Conservation (phyloP, 2,329 filamentous ascomycete species). For the Venturia pyrina region DNA sequence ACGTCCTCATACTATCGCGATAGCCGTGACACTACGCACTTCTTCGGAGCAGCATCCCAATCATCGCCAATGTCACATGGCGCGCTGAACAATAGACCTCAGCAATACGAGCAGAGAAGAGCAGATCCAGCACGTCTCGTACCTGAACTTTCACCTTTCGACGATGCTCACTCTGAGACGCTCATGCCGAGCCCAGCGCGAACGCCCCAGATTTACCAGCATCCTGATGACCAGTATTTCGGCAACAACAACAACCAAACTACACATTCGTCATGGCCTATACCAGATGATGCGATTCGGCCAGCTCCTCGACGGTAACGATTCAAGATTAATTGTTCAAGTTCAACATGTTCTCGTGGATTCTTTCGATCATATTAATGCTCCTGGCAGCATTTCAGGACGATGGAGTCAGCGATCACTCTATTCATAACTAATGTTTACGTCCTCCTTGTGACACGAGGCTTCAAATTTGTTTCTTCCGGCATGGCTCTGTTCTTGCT, state of each 20-base stretch:
- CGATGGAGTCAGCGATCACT: not conserved
- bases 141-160: not conserved
- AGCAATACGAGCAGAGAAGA: not conserved
- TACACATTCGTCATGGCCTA: not conserved
- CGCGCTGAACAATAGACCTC: not conserved
- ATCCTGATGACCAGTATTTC: not conserved
- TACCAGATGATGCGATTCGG: not conserved
- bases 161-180: not conserved
- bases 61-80: not conserved
- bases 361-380: not conserved
- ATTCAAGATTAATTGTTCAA: not conserved
- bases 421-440: slow-evolving; percentile 2
- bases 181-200: slow-evolving; percentile 3
- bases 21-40: not conserved
- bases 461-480: not conserved
- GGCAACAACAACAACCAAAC: not conserved
- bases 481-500: not conserved
- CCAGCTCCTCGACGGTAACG: slow-evolving; percentile 1
- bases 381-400: not conserved
- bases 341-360: not conserved
- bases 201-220: not conserved
- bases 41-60: not conserved
- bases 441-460: not conserved
- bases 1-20: slow-evolving; percentile 7
- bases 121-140: not conserved